Conservation (phyloP, 202 grass and related monocot genomes). For the Panicum hallii region DNA sequence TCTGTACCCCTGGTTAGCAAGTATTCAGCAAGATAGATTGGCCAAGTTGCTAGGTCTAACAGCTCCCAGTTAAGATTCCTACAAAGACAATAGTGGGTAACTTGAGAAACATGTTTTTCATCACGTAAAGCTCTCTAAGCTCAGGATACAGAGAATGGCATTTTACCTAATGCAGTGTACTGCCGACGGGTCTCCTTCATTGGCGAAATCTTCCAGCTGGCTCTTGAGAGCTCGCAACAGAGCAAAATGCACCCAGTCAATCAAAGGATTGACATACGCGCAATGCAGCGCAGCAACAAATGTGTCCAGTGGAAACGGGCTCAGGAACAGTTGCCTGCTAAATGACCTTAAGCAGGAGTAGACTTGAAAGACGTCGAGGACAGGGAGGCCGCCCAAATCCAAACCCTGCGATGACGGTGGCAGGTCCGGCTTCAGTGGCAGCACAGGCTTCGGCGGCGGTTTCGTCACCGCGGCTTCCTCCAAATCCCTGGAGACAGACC, state of each 20-base stretch:
- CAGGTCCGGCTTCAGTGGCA: conserved; percentile 63
- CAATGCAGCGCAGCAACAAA: conserved; percentile 65
- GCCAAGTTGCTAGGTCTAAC: conserved; percentile 93
- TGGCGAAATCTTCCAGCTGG: conserved; percentile 67
- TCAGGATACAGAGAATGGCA: conserved; percentile 17
- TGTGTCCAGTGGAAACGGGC: conserved; percentile 69
- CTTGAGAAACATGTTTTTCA: neutral
- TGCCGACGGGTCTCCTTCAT: conserved; percentile 77
- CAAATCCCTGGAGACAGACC: conserved; percentile 56
- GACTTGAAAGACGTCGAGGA: conserved; percentile 81
- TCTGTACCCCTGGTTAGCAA: conserved; percentile 70
- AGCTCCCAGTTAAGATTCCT: conserved; percentile 99
- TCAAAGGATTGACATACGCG: conserved; percentile 64
- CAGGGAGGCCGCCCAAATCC: conserved; percentile 71
- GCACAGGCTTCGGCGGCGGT: conserved; percentile 38
- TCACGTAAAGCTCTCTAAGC: conserved; percentile 1
- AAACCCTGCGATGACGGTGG: conserved; percentile 72
- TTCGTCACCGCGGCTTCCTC: conserved; percentile 34
- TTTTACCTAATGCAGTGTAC: conserved; percentile 84
- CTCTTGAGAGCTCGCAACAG: conserved; percentile 80
- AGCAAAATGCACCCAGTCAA: conserved; percentile 87
- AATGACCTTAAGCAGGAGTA: conserved; percentile 90
- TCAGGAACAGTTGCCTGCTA: conserved; percentile 74
- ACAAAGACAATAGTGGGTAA: conserved; percentile 44
- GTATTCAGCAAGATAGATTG: conserved; percentile 91